These are phyloP conservation scores for Yamadazyma pseudoaaseri DNA, from an alignment of 1,139 yeast species.

Conservation along the genomic window DNA sequence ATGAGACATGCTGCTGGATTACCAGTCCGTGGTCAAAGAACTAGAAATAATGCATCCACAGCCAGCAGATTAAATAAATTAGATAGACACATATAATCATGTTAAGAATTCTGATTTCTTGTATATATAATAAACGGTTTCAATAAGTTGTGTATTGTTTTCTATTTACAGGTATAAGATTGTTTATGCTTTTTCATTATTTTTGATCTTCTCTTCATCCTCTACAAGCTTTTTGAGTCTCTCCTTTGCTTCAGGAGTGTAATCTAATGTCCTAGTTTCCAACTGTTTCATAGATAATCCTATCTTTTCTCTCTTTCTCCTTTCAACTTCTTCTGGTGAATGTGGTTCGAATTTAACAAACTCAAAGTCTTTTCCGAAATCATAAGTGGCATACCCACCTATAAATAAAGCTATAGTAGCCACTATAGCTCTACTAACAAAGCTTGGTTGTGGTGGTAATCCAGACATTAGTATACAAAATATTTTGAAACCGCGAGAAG, in stretches of 20 bases:
- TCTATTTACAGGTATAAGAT: no score
- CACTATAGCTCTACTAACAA: conserved; percentile 32
- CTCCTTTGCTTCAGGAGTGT: conserved; percentile 45
- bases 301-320: conserved; percentile 33
- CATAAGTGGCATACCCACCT: conserved; percentile 34
- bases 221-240: conserved; percentile 18
- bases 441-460: conserved; percentile 33
- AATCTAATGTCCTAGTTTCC: conserved; percentile 40
- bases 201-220: conserved; percentile 2
- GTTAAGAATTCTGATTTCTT: not conserved
- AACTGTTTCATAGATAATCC: conserved; percentile 31
- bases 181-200: no score
- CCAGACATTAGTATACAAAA: conserved; percentile 2
- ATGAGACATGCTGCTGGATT: conserved; percentile 83
- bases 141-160: no score
- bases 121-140: no score
- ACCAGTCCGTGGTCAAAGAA: conserved; percentile 93
- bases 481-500: not conserved
- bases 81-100: conserved; percentile 45
- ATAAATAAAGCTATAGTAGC: conserved; percentile 35
- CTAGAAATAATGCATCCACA: conserved; percentile 85
- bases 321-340: conserved; percentile 39
- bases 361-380: conserved; percentile 41
- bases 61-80: conserved; percentile 82
- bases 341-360: conserved; percentile 41